Evolutionary conservation across 805 yeast species (phyloP).

Genomic region (Saccharomycopsis fermentans): DNA sequence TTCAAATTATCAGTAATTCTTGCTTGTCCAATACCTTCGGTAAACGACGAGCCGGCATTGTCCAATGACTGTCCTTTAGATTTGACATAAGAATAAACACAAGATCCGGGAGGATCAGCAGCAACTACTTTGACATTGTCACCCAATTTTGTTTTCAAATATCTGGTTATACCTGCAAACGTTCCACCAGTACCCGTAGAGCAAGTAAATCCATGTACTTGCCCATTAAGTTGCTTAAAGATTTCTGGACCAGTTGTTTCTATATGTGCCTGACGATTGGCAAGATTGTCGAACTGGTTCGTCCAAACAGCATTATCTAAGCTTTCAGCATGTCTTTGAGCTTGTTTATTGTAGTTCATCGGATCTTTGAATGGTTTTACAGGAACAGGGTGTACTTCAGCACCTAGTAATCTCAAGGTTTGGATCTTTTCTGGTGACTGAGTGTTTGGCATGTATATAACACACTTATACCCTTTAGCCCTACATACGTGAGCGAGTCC

Average conservation of each 20-base stretch:
- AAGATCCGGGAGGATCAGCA: constrained; percentile 94
- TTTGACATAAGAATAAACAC: constrained; percentile 66
- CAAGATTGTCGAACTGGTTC: constrained; percentile 81
- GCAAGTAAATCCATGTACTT: constrained; percentile 78
- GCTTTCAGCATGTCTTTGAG: constrained; percentile 70
- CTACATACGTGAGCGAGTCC: constrained; percentile 79
- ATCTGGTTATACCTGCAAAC: constrained; percentile 76
- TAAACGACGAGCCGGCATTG: constrained; percentile 75
- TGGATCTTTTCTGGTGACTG: constrained; percentile 76
- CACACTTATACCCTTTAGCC: constrained; percentile 72
- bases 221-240: constrained; percentile 72
- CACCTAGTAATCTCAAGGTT: constrained; percentile 65
- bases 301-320: constrained; percentile 84
- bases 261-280: constrained; percentile 80
- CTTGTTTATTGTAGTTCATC: constrained; percentile 78
- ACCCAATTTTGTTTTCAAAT: constrained; percentile 56
- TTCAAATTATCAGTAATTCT: constrained; percentile 76
- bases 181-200: constrained; percentile 94
- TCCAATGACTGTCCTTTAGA: constrained; percentile 58
- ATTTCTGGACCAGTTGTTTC: constrained; percentile 91
- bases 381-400: constrained; percentile 82
- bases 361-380: constrained; percentile 79
- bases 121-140: constrained; percentile 54
- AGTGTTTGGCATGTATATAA: constrained; percentile 86
- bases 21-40: constrained; percentile 96